phyloP scores from a whole-genome alignment of 2,329 filamentous ascomycete genomes.

The Botrytis porri region DNA sequence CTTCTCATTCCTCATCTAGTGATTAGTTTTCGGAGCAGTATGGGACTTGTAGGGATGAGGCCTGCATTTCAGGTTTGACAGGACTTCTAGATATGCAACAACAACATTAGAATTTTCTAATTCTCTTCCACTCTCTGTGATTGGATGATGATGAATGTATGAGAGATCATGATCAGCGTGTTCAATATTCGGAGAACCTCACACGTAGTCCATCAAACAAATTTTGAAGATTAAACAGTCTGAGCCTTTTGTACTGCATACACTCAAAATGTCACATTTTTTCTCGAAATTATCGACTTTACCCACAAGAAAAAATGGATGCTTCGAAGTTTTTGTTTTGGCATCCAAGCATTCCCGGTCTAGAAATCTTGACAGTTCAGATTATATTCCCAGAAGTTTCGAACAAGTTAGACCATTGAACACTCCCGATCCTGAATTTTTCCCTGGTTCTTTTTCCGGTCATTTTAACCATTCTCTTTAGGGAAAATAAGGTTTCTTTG shows the following conservation, averaged over 20 bases:
- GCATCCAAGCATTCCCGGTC: not conserved
- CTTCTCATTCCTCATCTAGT: fast-evolving
- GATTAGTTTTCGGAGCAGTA: not conserved
- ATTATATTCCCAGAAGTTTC: fast-evolving
- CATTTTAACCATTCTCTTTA: not conserved
- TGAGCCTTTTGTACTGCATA: not conserved
- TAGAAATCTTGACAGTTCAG: not conserved
- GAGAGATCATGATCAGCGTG: not conserved
- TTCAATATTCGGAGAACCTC: not conserved
- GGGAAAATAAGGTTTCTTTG: not conserved
- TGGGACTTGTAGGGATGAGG: not conserved
- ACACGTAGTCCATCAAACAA: fast-evolving
- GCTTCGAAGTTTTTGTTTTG: not conserved
- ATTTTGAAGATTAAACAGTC: not conserved
- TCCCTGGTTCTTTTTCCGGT: not conserved
- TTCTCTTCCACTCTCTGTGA: not conserved
- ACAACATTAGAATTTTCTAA: not conserved
- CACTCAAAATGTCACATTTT: not conserved
- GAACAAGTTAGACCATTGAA: not conserved
- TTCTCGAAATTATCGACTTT: too few species aligned
- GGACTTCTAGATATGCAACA: not conserved
- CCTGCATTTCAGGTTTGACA: not conserved
- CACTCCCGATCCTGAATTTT: not conserved
- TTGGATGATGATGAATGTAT: not conserved
- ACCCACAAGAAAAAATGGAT: too few species aligned